Evolutionary conservation across 2,329 filamentous ascomycete species (phyloP), one percentile per base, ranked within the genome.

Genomic region (Microdochium bolleyi): DNA sequence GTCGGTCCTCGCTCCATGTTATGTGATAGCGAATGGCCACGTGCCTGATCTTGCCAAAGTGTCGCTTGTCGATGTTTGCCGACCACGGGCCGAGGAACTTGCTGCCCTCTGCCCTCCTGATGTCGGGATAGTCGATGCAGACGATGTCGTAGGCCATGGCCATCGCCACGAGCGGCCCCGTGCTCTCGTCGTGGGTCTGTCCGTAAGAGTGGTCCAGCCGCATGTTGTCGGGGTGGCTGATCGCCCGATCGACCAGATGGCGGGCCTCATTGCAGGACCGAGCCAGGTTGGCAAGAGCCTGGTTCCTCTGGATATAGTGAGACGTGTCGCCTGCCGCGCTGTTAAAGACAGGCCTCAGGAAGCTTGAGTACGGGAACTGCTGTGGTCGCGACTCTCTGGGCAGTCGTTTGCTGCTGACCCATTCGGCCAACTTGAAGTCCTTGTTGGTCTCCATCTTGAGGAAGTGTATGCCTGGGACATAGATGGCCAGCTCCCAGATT

Each of bases 1-100:
- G 55, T 13, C 55, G 58, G 22, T 62, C 55, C n/a, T 65, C 61
- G 48, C 69, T 63, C 73, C 73, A 76, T 25, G 64, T 64, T 49
- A 71, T 68, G 49, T 67, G 70, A 55, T 72, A 76, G 10, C 69
- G 70, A 11, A 76, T 58, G 3, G 73, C 73, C 3, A 75, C 62
- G 21, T 67, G 68, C 14, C 67, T 67, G 41, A 76, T 63, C 21
- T 64, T 62, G 27, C 58, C 53, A 9, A 66, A 59, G 49, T 66
- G 64, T 2, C 55, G 53, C 11, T 57, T 52, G 52, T 66, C 54
- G 3, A 65, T 52, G 22, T 56, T 51, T 0, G 57, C 54, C 19
- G 61, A 58, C 64, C 64, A 66, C 24, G 38, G 48, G 4, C 60
- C 60, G 13, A 64, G 53, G 11, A 5, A 11, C 19, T 13, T 46